Evolutionary conservation across 148 eudicot species (phyloP), one percentile per base, ranked within the genome.

Genomic region (Dianthus caryophyllus): DNA sequence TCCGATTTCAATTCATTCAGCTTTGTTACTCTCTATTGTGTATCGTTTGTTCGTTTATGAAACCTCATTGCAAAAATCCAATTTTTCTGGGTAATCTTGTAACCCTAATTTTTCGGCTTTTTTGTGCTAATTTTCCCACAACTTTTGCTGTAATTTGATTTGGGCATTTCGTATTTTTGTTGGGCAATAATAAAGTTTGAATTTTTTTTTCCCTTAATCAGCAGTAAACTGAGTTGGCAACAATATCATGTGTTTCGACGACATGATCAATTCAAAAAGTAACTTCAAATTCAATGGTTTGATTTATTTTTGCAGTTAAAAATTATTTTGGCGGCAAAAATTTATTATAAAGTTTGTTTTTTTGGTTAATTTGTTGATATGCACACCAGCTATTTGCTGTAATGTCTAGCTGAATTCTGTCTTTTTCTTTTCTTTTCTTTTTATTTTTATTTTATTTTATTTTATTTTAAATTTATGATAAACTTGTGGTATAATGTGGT

Each of bases 31-130:
- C 44, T 27, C 30, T 13, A 51, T 47, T 7, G 53, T 48, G 31
- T 64, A 50, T 64, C 26, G 31, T 21, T 69, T n/a, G 8, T 64
- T 70, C 54, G 68, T 81, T 86, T 77, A 79, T 86, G 96, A 86
- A 83, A 88, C 85, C 81, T 64, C 83, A 75, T 70, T 76, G 85
- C 77, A 52, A 18, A 14, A 50, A 29, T 55, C 72, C 65, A 44
- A 66, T 36, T 52, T 71, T 84, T 73, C 66, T 81, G 82, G 88
- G 85, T 65, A 62, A 75, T 73, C 2, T 31, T 49, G 29, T 13
- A 50, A 80, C 50, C 72, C 61, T 55, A 58, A 0, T 69, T 70
- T 71, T 61, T 59, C 68, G 58, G 72, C 38, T 29, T n/a, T 25
- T 65, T 70, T 60, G 1, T 31, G 66, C 47, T 66, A 25, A 1